phyloP scores from a whole-genome alignment of 2,329 filamentous ascomycete genomes.

The Pestalotiopsis sp. region DNA sequence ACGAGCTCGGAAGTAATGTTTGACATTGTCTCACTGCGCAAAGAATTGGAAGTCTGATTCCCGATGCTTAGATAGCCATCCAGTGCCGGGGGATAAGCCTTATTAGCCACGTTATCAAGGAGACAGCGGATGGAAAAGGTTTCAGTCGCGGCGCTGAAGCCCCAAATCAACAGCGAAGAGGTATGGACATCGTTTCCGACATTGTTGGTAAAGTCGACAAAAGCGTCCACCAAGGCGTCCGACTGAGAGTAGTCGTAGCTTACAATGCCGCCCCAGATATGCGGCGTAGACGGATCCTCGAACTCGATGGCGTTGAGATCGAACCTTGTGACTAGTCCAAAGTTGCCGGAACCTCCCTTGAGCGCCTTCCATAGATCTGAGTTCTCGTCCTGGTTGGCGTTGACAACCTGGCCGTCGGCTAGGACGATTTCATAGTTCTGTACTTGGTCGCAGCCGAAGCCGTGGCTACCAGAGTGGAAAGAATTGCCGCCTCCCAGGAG shows the following conservation, averaged over 20 bases:
- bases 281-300: background rate
- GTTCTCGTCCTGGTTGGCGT: slow-evolving; percentile 37
- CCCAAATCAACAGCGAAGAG: background rate
- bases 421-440: slow-evolving; percentile 45
- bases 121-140: background rate
- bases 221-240: slow-evolving; percentile 17
- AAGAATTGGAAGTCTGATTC: slow-evolving; percentile 6
- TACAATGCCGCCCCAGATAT: slow-evolving; percentile 22
- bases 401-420: slow-evolving; percentile 38
- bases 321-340: slow-evolving; percentile 38
- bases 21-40: slow-evolving; percentile 13
- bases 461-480: slow-evolving; percentile 30
- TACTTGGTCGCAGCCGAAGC: slow-evolving; percentile 48
- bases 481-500: slow-evolving; percentile 27
- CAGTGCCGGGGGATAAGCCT: slow-evolving; percentile 13
- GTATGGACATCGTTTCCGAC: background rate
- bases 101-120: slow-evolving; percentile 11
- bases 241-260: slow-evolving; percentile 13
- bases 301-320: slow-evolving; percentile 24
- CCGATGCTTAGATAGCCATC: slow-evolving; percentile 17
- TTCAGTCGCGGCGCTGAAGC: background rate
- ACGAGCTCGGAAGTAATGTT: slow-evolving; percentile 15
- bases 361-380: slow-evolving; percentile 45
- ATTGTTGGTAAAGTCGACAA: slow-evolving; percentile 18
- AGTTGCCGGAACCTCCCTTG: slow-evolving; percentile 48